A percentile compares a stretch with the other conserved stretches of the same genome.
Conservation (phyloP, 2,329 filamentous ascomycete genomes). For the Fusarium sp. region DNA sequence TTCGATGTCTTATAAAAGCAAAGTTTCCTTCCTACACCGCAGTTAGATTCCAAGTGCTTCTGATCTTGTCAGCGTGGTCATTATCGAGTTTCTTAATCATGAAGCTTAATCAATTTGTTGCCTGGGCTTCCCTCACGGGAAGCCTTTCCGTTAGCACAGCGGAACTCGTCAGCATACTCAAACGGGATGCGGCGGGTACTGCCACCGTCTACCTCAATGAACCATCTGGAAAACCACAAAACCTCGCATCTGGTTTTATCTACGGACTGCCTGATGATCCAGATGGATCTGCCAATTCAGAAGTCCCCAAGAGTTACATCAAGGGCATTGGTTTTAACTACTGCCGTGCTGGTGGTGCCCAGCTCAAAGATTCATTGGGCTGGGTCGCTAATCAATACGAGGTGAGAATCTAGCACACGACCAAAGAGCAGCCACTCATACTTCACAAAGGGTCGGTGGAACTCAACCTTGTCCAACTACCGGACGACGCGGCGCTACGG, state of each 20-base stretch:
- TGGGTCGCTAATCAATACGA: not conserved
- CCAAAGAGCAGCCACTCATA: not conserved
- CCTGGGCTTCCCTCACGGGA: no score
- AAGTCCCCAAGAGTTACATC: not conserved
- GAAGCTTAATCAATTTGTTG: no score
- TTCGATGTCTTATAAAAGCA: no score
- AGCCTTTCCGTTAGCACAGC: no score
- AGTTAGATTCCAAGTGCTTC: no score
- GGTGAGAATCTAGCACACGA: not conserved
- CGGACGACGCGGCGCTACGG: not conserved
- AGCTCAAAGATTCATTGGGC: not conserved
- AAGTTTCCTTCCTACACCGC: no score
- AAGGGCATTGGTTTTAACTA: conserved; percentile 8
- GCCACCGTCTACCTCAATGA: not conserved
- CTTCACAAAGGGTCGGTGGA: conserved; percentile 6
- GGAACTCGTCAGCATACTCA: no score
- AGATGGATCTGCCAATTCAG: conserved; percentile 11
- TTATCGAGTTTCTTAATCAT: no score
- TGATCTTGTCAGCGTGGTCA: no score
- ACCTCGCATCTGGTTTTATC: conserved; percentile 4
- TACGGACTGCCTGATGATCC: conserved; percentile 6
- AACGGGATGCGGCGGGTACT: not conserved
- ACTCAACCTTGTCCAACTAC: conserved; percentile 11
- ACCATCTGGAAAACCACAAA: not conserved
- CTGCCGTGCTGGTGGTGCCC: conserved; percentile 10